phyloP scores from a whole-genome alignment of 23 red algal species.

The Gracilaria caudata region DNA sequence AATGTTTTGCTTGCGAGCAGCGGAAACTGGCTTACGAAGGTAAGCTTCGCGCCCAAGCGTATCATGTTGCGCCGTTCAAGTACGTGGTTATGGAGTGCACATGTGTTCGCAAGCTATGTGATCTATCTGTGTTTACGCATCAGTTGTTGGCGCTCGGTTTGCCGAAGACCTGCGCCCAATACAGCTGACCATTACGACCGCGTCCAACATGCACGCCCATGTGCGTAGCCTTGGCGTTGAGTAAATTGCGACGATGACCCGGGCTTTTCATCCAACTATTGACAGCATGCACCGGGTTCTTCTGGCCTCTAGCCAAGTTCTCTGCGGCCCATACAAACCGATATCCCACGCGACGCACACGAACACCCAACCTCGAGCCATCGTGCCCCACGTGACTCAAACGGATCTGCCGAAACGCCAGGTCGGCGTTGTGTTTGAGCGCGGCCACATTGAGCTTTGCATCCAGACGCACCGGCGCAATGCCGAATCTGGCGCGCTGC shows the following conservation, averaged over 20 bases:
- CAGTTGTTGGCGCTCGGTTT: neutral
- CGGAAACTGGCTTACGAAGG: too few relatives aligned
- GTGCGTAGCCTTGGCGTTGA: slow-evolving; percentile 33
- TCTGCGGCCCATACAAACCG: slow-evolving; percentile 25
- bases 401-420: slow-evolving; percentile 46
- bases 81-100: neutral
- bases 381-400: slow-evolving; percentile 40
- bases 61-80: neutral
- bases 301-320: slow-evolving; percentile 48
- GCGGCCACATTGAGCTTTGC: slow-evolving; percentile 12
- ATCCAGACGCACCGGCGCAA: slow-evolving; percentile 5
- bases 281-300: slow-evolving; percentile 18
- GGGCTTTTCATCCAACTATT: slow-evolving; percentile 34
- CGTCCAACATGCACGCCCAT: slow-evolving; percentile 50
- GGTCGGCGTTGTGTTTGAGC: slow-evolving; percentile 47
- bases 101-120: neutral
- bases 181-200: slow-evolving; percentile 40
- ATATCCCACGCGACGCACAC: slow-evolving; percentile 31
- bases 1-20: too few relatives aligned
- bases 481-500: neutral
- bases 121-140: neutral
- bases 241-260: slow-evolving; percentile 44
- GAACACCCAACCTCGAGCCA: slow-evolving; percentile 18
- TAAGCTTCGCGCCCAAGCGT: too few relatives aligned
- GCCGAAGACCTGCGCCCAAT: slow-evolving; percentile 62